These are phyloP conservation scores for Ustilago shanxiensis DNA, from an alignment of 1,284 basidiomycete genomes.

Conservation along the genomic window DNA sequence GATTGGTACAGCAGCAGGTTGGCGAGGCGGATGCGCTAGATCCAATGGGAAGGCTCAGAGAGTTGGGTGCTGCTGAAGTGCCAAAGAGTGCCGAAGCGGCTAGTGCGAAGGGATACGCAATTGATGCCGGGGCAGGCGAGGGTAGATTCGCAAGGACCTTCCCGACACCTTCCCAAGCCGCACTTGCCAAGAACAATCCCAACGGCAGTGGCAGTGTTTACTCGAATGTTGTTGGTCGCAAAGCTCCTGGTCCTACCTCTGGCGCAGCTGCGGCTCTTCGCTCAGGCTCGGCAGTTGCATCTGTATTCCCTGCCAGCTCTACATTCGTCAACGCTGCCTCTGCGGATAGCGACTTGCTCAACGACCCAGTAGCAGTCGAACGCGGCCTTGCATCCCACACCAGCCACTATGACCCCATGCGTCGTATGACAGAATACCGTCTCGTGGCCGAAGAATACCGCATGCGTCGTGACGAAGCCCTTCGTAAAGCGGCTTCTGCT, in stretches of 20 bases:
- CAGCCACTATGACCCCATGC: constrained; percentile 36
- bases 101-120: constrained; percentile 17
- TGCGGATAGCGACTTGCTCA: constrained; percentile 9
- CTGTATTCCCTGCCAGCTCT: constrained; percentile 56
- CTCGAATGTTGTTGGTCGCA: constrained; percentile 38
- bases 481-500: constrained; percentile 61
- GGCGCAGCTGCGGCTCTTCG: constrained; percentile 44
- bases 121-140: constrained; percentile 21
- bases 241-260: constrained; percentile 17
- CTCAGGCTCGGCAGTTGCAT: constrained; percentile 37
- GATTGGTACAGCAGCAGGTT: constrained; percentile 45
- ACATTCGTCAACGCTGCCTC: constrained; percentile 20
- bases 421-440: constrained; percentile 51
- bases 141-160: constrained; percentile 32
- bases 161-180: constrained; percentile 45
- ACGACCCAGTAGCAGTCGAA: constrained; percentile 34
- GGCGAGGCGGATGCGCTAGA: constrained; percentile 58
- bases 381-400: constrained; percentile 32
- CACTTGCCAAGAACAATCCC: background rate
- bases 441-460: constrained; percentile 62
- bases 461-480: constrained; percentile 63
- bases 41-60: constrained; percentile 45
- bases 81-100: constrained; percentile 35
- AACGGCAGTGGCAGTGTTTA: constrained; percentile 17
- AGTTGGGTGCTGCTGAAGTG: constrained; percentile 34